A percentile compares a stretch with the other conserved stretches of the same genome.
These are phyloP conservation scores for Neofusicoccum ribis DNA, from an alignment of 2,329 filamentous ascomycete species.

Conservation along the genomic window DNA sequence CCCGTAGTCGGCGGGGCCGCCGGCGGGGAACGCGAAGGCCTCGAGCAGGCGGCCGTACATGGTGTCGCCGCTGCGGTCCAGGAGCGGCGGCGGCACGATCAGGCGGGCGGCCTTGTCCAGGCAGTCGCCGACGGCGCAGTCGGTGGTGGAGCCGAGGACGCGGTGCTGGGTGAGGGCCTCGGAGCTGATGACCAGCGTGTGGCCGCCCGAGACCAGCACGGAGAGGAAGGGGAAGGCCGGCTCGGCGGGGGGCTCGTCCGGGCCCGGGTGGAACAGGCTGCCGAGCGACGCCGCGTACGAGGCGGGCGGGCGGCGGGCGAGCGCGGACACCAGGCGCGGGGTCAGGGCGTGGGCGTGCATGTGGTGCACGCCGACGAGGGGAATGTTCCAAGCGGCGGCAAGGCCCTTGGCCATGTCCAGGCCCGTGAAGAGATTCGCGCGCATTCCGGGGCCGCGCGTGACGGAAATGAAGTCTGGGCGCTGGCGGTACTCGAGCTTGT, in stretches of 20 bases:
- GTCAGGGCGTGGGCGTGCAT: conserved; percentile 98
- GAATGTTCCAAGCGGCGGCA: conserved; percentile 77
- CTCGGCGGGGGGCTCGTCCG: conserved; percentile 15
- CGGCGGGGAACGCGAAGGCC: conserved; percentile 69
- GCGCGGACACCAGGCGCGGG: conserved; percentile 69
- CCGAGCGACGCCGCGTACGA: not conserved
- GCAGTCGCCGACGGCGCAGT: conserved; percentile 86
- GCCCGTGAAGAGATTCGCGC: conserved; percentile 73
- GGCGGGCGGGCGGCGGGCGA: not conserved
- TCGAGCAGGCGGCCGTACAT: conserved; percentile 84
- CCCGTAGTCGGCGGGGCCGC: conserved; percentile 37
- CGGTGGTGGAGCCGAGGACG: conserved; percentile 71
- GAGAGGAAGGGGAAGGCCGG: conserved; percentile 82
- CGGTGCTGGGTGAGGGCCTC: conserved; percentile 66
- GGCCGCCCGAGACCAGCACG: conserved; percentile 86
- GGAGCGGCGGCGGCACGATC: conserved; percentile 64
- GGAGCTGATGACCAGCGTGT: conserved; percentile 83
- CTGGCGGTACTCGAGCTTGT: conserved; percentile 13
- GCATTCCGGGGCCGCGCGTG: conserved; percentile 89
- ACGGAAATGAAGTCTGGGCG: conserved; percentile 83
- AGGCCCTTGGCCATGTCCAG: conserved; percentile 85
- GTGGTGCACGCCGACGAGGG: conserved; percentile 77
- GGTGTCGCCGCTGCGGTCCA: conserved; percentile 59
- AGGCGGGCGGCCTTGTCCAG: conserved; percentile 83
- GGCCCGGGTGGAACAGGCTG: not conserved